Conservation (phyloP, 2,329 filamentous ascomycete species). For the Coniochaeta sp. region DNA sequence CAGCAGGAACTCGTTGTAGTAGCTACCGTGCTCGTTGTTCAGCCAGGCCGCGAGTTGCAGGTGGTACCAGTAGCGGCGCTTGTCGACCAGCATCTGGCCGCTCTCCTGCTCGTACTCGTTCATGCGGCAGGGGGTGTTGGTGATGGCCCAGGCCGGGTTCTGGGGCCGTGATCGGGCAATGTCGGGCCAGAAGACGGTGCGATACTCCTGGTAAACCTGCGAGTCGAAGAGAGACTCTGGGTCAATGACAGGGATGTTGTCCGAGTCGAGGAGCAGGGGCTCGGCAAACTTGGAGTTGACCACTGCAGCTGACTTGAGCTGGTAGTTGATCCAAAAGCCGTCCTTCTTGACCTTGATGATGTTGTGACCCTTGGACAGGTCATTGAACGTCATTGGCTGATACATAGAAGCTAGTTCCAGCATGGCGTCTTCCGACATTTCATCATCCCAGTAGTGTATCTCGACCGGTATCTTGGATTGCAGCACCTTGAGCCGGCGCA, state of each 20-base stretch:
- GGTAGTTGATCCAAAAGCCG: conserved; percentile 21
- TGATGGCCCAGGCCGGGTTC: conserved; percentile 22
- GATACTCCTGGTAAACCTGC: conserved; percentile 15
- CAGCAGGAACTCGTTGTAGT: conserved; percentile 21
- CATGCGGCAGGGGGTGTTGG: conserved; percentile 24
- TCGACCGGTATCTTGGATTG: conserved; percentile 18
- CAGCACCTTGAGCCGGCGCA: conserved; percentile 11
- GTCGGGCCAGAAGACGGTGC: conserved; percentile 27
- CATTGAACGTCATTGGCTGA: conserved; percentile 17
- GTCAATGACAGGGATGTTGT: conserved; percentile 24
- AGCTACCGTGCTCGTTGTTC: conserved; percentile 14
- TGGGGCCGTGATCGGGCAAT: conserved; percentile 21
- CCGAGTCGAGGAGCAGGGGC: conserved; percentile 24
- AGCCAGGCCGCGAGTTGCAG: conserved; percentile 25
- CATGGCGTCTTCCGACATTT: conserved; percentile 13
- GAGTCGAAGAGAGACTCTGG: conserved; percentile 21
- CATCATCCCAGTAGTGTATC: conserved; percentile 20
- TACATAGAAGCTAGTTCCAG: conserved; percentile 11
- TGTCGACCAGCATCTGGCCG: conserved; percentile 27
- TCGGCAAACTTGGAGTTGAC: conserved; percentile 27
- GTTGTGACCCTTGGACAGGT: conserved; percentile 17
- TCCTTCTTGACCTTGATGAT: conserved; percentile 24
- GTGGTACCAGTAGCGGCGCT: conserved; percentile 26
- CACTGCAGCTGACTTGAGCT: conserved; percentile 24
- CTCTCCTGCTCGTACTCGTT: conserved; percentile 26